A percentile compares a stretch with the other conserved stretches of the same genome.
phyloP scores from a whole-genome alignment of 805 yeast species.

The Saturnispora sanitii region DNA sequence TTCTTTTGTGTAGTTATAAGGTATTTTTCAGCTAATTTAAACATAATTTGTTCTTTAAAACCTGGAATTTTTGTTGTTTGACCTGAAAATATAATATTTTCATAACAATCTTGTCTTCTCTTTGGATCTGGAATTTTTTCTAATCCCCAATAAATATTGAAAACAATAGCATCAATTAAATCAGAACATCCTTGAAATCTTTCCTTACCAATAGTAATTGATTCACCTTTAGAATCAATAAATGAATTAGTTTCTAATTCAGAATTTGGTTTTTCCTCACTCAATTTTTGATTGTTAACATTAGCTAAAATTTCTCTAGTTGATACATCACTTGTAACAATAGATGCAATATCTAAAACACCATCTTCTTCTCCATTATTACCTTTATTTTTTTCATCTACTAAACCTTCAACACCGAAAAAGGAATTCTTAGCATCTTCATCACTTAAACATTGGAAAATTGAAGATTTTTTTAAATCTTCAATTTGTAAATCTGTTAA shows the following conservation, averaged over 20 bases:
- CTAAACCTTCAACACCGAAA: conserved; percentile 44
- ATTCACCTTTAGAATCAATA: conserved; percentile 45
- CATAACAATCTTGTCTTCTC: conserved; percentile 76
- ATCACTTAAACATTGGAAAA: conserved; percentile 70
- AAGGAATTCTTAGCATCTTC: conserved; percentile 54
- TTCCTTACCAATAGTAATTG: conserved; percentile 73
- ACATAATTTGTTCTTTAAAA: conserved; percentile 57
- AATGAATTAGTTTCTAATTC: conserved; percentile 70
- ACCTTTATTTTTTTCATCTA: conserved; percentile 14
- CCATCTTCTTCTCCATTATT: conserved; percentile 41
- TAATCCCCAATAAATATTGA: conserved; percentile 43
- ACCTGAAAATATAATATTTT: conserved; percentile 72
- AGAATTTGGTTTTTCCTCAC: conserved; percentile 37
- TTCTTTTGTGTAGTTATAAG: conserved; percentile 16
- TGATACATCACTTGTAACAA: conserved; percentile 64
- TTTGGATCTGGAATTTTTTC: conserved; percentile 48
- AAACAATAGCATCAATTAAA: conserved; percentile 46
- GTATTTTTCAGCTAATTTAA: conserved; percentile 32
- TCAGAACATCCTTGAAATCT: conserved; percentile 71
- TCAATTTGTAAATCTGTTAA: conserved; percentile 54
- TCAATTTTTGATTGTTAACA: conserved; percentile 15
- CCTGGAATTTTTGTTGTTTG: conserved; percentile 70
- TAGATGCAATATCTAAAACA: conserved; percentile 78
- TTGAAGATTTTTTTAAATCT: conserved; percentile 59
- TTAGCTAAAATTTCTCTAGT: conserved; percentile 40